These are phyloP conservation scores for Auricularia cornea DNA, from an alignment of 768 basidiomycete species.

Conservation along the genomic window DNA sequence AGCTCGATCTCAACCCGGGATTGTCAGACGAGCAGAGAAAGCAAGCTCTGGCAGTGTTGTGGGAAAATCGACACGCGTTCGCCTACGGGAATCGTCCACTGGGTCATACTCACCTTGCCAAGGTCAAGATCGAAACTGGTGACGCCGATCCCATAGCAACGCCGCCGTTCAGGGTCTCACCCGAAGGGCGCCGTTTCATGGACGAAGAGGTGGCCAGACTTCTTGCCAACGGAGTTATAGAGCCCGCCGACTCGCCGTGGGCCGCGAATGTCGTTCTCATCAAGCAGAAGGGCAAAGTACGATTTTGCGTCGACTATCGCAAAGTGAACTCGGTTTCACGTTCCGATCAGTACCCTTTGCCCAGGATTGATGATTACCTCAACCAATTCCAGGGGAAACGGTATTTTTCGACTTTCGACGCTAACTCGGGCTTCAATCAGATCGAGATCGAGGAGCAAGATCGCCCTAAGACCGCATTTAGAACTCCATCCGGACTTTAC, in stretches of 20 bases:
- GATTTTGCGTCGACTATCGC: constrained; percentile 29
- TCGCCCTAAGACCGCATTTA: constrained; percentile 29
- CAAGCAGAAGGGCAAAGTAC: constrained; percentile 29
- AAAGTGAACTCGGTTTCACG: constrained; percentile 19
- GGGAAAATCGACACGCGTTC: neutral
- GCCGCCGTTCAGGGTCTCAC: neutral
- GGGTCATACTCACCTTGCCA: neutral
- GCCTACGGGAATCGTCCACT: neutral
- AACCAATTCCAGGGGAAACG: constrained; percentile 24
- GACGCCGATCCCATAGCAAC: neutral
- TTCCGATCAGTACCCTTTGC: constrained; percentile 22
- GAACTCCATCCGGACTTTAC: constrained; percentile 30
- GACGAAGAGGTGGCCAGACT: neutral
- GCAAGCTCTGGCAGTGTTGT: neutral
- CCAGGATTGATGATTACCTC: constrained; percentile 18
- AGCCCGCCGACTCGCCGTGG: constrained; percentile 33
- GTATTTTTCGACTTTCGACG: constrained; percentile 28
- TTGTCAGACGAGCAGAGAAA: neutral
- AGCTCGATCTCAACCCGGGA: neutral
- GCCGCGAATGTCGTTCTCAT: constrained; percentile 24
- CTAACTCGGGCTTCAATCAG: constrained; percentile 28
- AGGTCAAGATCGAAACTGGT: neutral
- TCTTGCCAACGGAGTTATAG: constrained; percentile 24
- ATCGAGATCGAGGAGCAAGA: constrained; percentile 11
- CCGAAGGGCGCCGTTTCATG: neutral